These are phyloP conservation scores for Ascosphaera pollenicola DNA, from an alignment of 2,329 filamentous ascomycete genomes.

Conservation along the genomic window DNA sequence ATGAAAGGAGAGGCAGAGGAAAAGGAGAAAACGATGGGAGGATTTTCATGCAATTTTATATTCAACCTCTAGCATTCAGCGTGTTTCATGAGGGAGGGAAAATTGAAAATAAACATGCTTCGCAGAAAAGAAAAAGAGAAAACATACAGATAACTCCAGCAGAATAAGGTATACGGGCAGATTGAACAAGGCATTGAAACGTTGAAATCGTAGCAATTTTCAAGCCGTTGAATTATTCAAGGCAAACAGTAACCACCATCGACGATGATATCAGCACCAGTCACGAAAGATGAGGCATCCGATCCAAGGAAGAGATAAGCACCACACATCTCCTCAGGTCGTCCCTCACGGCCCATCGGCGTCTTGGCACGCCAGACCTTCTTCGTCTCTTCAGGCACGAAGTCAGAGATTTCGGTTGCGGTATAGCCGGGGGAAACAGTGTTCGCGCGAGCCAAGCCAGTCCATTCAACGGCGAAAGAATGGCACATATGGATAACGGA, in stretches of 20 bases:
- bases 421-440: conserved; percentile 57
- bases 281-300: conserved; percentile 66
- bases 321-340: conserved; percentile 56
- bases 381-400: conserved; percentile 43
- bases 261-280: conserved; percentile 49
- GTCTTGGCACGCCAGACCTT: conserved; percentile 57
- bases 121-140: too few relatives aligned
- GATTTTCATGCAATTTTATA: too few relatives aligned
- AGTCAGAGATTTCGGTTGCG: conserved; percentile 47
- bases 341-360: conserved; percentile 55
- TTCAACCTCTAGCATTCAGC: too few relatives aligned
- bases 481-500: conserved; percentile 33
- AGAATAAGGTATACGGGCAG: neutral
- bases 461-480: conserved; percentile 56
- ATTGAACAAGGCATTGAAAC: neutral
- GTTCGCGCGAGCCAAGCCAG: conserved; percentile 51
- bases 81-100: too few relatives aligned
- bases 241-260: conserved; percentile 49
- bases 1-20: too few relatives aligned
- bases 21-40: too few relatives aligned
- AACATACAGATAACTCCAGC: too few relatives aligned
- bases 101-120: too few relatives aligned
- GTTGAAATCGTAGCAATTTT: neutral
- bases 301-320: conserved; percentile 63
- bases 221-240: conserved; percentile 9